Evolutionary conservation across 2,329 filamentous ascomycete genomes (phyloP).

Genomic region (Pestalotiopsis sp.): DNA sequence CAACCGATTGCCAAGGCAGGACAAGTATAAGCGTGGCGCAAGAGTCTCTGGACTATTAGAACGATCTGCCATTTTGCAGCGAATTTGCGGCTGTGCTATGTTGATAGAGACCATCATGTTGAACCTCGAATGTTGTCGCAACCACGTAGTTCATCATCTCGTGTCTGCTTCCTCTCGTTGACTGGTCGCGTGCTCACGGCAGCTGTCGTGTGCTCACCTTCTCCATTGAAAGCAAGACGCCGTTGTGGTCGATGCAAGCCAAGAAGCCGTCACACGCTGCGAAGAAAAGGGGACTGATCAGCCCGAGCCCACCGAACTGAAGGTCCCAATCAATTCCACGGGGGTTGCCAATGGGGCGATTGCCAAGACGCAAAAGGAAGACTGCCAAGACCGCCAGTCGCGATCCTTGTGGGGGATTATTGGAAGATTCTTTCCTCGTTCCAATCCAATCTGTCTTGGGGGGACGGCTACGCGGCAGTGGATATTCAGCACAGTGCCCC

Average conservation of each 20-base stretch:
- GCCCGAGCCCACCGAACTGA: background rate
- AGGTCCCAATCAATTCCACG: too few species aligned
- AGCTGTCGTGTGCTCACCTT: constrained; percentile 8
- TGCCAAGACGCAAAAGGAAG: background rate
- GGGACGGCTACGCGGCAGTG: constrained; percentile 10
- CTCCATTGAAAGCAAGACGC: background rate
- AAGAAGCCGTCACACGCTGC: background rate
- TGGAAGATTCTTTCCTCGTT: constrained; percentile 5
- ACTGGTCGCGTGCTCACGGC: background rate
- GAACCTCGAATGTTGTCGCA: background rate
- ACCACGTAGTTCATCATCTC: background rate
- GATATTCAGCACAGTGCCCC: background rate
- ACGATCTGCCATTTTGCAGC: background rate
- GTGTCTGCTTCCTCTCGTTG: background rate
- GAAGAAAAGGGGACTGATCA: background rate
- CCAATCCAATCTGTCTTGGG: background rate
- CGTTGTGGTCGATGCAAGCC: background rate
- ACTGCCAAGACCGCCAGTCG: constrained; percentile 4
- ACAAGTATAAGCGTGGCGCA: background rate
- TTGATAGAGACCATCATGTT: background rate
- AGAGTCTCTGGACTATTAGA: background rate
- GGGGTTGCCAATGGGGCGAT: background rate
- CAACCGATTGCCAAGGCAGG: background rate
- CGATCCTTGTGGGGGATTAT: constrained; percentile 5
- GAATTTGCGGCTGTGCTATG: background rate